Base-by-base conservation (phyloP, 116 monocot species). In the Phalaenopsis hybrid region DNA sequence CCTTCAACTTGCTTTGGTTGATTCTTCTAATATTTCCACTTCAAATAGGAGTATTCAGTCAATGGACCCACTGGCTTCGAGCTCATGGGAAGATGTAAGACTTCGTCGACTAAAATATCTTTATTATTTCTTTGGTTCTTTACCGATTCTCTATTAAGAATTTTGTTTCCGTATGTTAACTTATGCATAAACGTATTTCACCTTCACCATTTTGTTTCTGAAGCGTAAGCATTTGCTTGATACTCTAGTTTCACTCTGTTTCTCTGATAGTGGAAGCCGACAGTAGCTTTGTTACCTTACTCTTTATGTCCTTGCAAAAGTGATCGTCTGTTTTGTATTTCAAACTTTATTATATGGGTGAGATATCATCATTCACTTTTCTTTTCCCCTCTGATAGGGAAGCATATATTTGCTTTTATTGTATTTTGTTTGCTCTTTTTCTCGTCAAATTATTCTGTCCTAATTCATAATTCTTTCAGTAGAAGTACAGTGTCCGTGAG, bases 1-100 rank as follows among this genome's bases (percentile, higher is more conserved):
- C 45, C 88, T 98, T 59, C 87, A 92, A 63, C 84, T 95, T 83
- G 88, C 93, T 81, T 83, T 99, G 31, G 84, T 91, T 57, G 91
- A 92, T 72, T 72, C 74, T 77, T 8, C 86, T 67, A 89, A 57
- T 13, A 79, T 10, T 51, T 65, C 81, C 77, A 49, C 55, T 79
- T 82, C 83, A 81, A 86, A 81, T 55, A 92, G 78, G 84, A 87
- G 93, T 55, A 85, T 90, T 41, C 84, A 84, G 75, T 85, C 90
- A 68, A 50, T 85, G 77, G 99, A 99, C 78, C 88, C 91, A 57
- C 87, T 99, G 57, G 99, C 95, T 79, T 99, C 99, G 5, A 99
- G 93, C 83, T 85, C 93, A 34, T 99, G 99, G 99, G 99, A 99
- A 84, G 84, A 85, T 92, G 99, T 97, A 79, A 78, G 67, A 49